Conservation (phyloP, 2,329 filamentous ascomycete species). For the Metarhizium guizhouense region DNA sequence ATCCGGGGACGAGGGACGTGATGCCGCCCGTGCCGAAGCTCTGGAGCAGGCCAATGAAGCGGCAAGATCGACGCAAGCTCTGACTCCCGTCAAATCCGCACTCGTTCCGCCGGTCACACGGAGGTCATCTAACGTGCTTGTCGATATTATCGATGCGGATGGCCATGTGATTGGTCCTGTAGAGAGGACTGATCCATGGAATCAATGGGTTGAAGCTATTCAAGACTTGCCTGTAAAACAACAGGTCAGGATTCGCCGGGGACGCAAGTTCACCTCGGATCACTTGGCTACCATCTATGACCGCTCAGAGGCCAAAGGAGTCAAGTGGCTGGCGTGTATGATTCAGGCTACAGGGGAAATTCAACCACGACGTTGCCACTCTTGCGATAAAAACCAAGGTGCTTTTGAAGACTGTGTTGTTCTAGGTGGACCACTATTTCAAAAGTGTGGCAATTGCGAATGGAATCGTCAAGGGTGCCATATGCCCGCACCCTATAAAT, state of each 20-base stretch:
- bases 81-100: not conserved
- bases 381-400: slow-evolving; percentile 33
- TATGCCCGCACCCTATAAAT: slow-evolving; percentile 7
- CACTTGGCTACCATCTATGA: slow-evolving; percentile 32
- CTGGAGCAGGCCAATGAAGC: slow-evolving; percentile 2
- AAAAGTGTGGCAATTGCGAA: slow-evolving; percentile 42
- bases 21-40: slow-evolving; percentile 3
- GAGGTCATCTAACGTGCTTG: slow-evolving; percentile 13
- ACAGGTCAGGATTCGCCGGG: slow-evolving; percentile 30
- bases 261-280: slow-evolving; percentile 30
- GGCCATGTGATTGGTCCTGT: slow-evolving; percentile 30
- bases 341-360: slow-evolving; percentile 39
- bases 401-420: slow-evolving; percentile 37
- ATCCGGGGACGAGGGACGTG: not conserved
- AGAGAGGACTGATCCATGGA: slow-evolving; percentile 26
- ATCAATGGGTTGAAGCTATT: slow-evolving; percentile 30
- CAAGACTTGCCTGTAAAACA: slow-evolving; percentile 28
- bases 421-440: slow-evolving; percentile 31
- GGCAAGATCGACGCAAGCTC: slow-evolving; percentile 3
- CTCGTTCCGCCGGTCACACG: not conserved
- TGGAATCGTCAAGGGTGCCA: slow-evolving; percentile 35
- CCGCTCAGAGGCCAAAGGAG: slow-evolving; percentile 29
- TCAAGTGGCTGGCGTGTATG: slow-evolving; percentile 39
- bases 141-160: slow-evolving; percentile 27
- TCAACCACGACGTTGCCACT: slow-evolving; percentile 29